A percentile compares a stretch with the other conserved stretches of the same genome.
Evolutionary conservation across 345 rosid species (phyloP).

Genomic region (Sonneratia caseolaris): DNA sequence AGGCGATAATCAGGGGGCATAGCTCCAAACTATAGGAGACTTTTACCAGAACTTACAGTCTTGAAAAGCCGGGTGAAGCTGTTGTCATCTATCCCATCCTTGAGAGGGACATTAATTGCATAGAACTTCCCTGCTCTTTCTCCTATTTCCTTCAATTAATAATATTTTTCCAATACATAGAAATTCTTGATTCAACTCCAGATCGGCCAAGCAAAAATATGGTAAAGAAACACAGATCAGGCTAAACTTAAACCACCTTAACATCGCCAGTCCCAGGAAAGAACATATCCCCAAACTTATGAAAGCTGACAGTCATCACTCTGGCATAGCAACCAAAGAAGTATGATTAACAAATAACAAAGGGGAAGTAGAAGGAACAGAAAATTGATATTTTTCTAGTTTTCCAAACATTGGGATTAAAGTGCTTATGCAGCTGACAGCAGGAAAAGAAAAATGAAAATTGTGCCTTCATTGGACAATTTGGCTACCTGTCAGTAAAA

Average conservation of each 20-base stretch:
- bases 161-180: constrained; percentile 15
- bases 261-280: constrained; percentile 99
- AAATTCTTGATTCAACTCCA: constrained; percentile 11
- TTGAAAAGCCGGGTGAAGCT: constrained; percentile 93
- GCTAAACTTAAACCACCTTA: constrained; percentile 44
- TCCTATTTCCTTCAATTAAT: constrained; percentile 73
- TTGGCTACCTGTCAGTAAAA: constrained; percentile 78
- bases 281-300: constrained; percentile 88
- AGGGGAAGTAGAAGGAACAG: neutral
- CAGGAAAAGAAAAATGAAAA: neutral
- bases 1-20: constrained; percentile 3
- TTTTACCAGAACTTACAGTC: constrained; percentile 43
- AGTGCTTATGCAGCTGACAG: neutral
- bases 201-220: neutral
- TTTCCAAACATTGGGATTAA: neutral
- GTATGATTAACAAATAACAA: constrained; percentile 10
- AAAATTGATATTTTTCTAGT: neutral
- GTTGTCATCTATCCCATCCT: constrained; percentile 92
- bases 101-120: constrained; percentile 92
- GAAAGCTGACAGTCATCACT: constrained; percentile 99
- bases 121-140: constrained; percentile 93
- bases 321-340: constrained; percentile 31
- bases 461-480: neutral
- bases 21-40: constrained; percentile 2
- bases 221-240: neutral